A percentile compares a stretch with the other conserved stretches of the same genome.
Evolutionary conservation across 495 filamentous ascomycete species (phyloP).

Genomic region (Aspergillus incahuasiensis): DNA sequence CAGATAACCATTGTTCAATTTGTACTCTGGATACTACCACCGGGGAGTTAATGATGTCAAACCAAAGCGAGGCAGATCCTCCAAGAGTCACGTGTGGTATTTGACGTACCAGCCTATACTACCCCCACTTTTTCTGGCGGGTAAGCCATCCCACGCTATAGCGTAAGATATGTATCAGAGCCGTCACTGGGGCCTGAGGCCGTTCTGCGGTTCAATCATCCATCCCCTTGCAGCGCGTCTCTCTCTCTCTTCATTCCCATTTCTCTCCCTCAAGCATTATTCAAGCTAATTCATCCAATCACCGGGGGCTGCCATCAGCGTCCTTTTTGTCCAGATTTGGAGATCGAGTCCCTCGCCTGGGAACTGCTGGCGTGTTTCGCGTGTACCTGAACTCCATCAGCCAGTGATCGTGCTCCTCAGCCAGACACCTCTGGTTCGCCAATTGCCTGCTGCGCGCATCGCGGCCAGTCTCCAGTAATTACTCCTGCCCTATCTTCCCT

Average conservation of each 20-base stretch:
- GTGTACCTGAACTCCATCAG: constrained; percentile 15
- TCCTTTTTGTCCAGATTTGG: constrained; percentile 5
- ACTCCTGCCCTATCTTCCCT: constrained; percentile 10
- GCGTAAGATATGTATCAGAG: neutral
- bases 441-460: constrained; percentile 39
- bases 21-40: neutral
- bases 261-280: constrained; percentile 4
- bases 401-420: constrained; percentile 25
- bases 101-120: constrained; percentile 9
- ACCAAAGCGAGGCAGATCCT: neutral
- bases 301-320: constrained; percentile 1
- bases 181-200: constrained; percentile 15
- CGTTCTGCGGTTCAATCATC: neutral
- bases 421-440: constrained; percentile 42
- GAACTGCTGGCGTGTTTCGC: constrained; percentile 16
- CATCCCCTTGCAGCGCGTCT: constrained; percentile 6
- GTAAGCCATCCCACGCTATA: neutral
- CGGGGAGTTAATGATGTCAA: constrained; percentile 2
- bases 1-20: neutral
- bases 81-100: constrained; percentile 19
- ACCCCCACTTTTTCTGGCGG: neutral
- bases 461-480: constrained; percentile 24
- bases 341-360: constrained; percentile 4
- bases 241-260: constrained; percentile 10
- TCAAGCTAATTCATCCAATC: constrained; percentile 13